Evolutionary conservation across 2,329 filamentous ascomycete species (phyloP).

Genomic region (Trichoderma koningiopsis): DNA sequence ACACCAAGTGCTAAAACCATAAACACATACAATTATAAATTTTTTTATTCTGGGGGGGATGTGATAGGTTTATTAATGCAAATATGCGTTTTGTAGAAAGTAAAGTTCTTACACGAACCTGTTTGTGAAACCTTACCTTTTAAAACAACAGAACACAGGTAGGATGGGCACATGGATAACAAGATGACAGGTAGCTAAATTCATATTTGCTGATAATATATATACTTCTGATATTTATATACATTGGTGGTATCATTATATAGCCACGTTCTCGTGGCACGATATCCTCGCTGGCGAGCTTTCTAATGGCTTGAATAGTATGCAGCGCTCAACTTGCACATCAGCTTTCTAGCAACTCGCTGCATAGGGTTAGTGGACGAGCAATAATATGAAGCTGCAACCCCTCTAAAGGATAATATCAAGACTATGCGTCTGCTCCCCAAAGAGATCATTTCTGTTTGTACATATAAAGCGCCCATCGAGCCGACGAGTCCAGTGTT

Average conservation of each 20-base stretch:
- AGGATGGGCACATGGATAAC: background rate
- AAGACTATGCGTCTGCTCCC: background rate
- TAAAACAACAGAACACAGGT: background rate
- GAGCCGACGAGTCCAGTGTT: background rate
- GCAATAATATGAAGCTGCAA: background rate
- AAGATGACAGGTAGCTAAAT: background rate
- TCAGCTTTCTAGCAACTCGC: background rate
- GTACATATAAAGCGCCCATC: background rate
- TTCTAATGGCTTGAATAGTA: background rate
- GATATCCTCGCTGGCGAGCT: background rate
- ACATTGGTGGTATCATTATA: slow-evolving; percentile 17
- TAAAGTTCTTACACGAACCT: background rate
- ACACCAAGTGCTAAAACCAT: background rate
- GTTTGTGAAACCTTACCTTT: background rate
- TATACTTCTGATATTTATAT: slow-evolving; percentile 1
- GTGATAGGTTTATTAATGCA: background rate
- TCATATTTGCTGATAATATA: background rate
- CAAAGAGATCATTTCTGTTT: background rate
- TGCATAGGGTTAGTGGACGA: background rate
- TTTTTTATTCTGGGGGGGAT: background rate
- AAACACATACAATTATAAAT: background rate
- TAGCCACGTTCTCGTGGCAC: background rate
- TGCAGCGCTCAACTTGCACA: background rate
- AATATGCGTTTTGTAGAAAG: background rate
- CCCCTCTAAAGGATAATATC: background rate